These are phyloP conservation scores for Solanum commersonii DNA, from an alignment of 257 asterid genomes.

Conservation along the genomic window DNA sequence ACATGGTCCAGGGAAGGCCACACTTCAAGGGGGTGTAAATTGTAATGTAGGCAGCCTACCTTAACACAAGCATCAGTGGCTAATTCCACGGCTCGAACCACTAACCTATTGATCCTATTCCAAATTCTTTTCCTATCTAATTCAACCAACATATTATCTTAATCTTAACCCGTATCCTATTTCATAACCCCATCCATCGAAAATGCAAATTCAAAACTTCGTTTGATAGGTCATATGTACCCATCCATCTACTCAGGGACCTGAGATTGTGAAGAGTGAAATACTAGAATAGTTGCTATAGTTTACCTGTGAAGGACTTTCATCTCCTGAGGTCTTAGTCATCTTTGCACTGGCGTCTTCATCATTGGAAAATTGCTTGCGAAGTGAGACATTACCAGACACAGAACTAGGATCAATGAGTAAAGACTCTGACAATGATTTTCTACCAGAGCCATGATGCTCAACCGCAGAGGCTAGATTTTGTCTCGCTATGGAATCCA, in stretches of 20 bases:
- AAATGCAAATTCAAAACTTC: background rate
- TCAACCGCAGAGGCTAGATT: conserved; percentile 72
- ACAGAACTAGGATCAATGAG: conserved; percentile 51
- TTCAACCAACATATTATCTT: background rate
- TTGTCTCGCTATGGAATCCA: conserved; percentile 51
- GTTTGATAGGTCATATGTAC: background rate
- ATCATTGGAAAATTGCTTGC: conserved; percentile 72
- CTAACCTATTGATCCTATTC: background rate
- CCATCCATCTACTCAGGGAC: background rate
- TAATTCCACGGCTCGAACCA: background rate
- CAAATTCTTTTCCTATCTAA: background rate
- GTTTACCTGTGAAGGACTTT: conserved; percentile 6
- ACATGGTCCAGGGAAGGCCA: background rate
- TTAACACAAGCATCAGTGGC: background rate
- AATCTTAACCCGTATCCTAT: background rate
- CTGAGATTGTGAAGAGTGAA: background rate
- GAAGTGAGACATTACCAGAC: conserved; percentile 73
- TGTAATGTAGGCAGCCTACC: background rate
- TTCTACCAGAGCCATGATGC: conserved; percentile 92
- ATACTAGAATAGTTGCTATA: background rate
- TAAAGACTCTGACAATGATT: conserved; percentile 83
- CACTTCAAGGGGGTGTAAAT: background rate
- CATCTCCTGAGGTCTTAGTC: conserved; percentile 48
- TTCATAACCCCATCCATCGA: background rate
- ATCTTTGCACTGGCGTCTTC: conserved; percentile 37